These are phyloP conservation scores for Elsinoe ampelina DNA, from an alignment of 2,329 filamentous ascomycete species.

Conservation along the genomic window DNA sequence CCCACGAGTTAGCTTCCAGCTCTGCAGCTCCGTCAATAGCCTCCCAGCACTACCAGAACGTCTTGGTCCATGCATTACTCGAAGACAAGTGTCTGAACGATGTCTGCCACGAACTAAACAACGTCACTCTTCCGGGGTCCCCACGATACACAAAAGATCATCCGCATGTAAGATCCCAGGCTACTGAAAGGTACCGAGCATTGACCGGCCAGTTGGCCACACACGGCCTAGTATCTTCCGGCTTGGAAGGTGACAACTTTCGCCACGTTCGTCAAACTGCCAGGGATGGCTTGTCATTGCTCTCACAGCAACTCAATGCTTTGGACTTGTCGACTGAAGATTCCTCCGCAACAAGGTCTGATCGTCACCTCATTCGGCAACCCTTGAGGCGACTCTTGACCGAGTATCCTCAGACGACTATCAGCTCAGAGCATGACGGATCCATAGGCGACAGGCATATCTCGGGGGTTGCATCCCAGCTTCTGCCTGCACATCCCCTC, in stretches of 20 bases:
- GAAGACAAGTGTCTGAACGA: constrained; percentile 36
- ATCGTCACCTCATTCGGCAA: constrained; percentile 10
- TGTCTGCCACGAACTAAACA: constrained; percentile 28
- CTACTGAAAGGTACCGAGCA: constrained; percentile 30
- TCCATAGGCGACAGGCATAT: not conserved
- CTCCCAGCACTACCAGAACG: constrained; percentile 22
- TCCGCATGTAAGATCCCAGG: constrained; percentile 30
- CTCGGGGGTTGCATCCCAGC: not conserved
- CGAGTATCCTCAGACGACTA: not conserved
- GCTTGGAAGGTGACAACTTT: constrained; percentile 29
- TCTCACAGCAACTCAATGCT: constrained; percentile 15
- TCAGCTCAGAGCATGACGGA: not conserved
- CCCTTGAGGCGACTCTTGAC: constrained; percentile 12
- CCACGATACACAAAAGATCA: constrained; percentile 22
- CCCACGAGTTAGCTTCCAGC: constrained; percentile 6
- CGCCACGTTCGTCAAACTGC: constrained; percentile 27
- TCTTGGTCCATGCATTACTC: constrained; percentile 37
- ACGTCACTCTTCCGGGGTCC: constrained; percentile 17
- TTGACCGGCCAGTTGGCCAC: constrained; percentile 30
- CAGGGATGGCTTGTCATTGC: constrained; percentile 31
- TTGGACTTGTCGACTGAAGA: constrained; percentile 10
- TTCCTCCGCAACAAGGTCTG: not conserved
- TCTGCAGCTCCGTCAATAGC: constrained; percentile 5
- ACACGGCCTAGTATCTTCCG: constrained; percentile 28
- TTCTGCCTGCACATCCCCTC: constrained; percentile 18